phyloP scores from a whole-genome alignment of 176 grass and related monocot genomes.

The Raddia guianensis region DNA sequence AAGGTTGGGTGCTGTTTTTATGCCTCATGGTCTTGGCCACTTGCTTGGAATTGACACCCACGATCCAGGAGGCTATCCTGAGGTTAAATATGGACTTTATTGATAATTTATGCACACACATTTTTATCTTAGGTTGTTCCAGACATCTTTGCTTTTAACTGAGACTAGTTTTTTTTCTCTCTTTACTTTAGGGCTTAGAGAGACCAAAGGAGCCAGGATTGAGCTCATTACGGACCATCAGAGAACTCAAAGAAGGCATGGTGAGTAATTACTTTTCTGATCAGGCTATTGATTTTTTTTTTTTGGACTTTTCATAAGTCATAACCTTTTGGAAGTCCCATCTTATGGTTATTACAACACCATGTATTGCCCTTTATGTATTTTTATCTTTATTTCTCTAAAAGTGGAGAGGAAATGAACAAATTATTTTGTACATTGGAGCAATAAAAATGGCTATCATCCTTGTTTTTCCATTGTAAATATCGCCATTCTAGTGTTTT shows the following conservation, averaged over 20 bases:
- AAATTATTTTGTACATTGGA: neutral
- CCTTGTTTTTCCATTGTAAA: neutral
- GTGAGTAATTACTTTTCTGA: conserved; percentile 55
- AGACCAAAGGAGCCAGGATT: conserved; percentile 84
- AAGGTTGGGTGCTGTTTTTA: conserved; percentile 90
- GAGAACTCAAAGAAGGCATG: conserved; percentile 88
- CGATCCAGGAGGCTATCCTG: conserved; percentile 90
- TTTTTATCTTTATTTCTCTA: neutral
- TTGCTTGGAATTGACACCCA: conserved; percentile 98
- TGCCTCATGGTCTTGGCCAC: conserved; percentile 96
- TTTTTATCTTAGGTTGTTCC: conserved; percentile 10
- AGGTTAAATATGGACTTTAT: conserved; percentile 47
- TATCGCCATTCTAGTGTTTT: neutral
- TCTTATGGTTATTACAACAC: neutral
- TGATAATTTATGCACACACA: neutral
- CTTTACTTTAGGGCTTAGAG: conserved; percentile 69
- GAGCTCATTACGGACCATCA: conserved; percentile 70
- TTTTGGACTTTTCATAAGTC: too few species aligned
- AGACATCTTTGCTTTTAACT: conserved; percentile 8
- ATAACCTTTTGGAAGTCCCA: neutral
- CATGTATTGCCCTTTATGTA: neutral
- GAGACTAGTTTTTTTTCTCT: neutral
- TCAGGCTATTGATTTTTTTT: neutral
- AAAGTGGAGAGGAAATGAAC: conserved; percentile 9
- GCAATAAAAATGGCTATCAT: conserved; percentile 22